Evolutionary conservation across 2,329 filamentous ascomycete genomes (phyloP).

Genomic region (Claviceps quebecensis): DNA sequence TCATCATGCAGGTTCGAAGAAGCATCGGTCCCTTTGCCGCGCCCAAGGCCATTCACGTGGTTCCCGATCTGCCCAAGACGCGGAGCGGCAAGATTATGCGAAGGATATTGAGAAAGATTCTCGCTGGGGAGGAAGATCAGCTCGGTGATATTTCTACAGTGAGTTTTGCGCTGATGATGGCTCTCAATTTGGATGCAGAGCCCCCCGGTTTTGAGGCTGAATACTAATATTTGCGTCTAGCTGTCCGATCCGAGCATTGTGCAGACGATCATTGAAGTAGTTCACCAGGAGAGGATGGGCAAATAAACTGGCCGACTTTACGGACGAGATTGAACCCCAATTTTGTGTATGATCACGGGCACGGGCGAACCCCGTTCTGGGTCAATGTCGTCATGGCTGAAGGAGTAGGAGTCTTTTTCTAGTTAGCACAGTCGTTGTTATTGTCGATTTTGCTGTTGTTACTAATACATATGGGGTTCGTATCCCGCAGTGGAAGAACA

Average conservation of each 20-base stretch:
- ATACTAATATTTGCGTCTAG: constrained; percentile 26
- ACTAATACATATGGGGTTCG: not conserved
- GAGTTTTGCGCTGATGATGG: constrained; percentile 20
- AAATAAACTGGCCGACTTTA: constrained; percentile 8
- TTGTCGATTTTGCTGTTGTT: not conserved
- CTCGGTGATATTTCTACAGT: constrained; percentile 86
- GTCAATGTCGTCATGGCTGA: not conserved
- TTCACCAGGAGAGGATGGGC: constrained; percentile 46
- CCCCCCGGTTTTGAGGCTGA: not conserved
- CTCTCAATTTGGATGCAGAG: too few relatives aligned
- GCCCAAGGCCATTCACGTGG: constrained; percentile 81
- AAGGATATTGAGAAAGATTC: constrained; percentile 88
- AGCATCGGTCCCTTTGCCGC: constrained; percentile 96
- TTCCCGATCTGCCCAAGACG: constrained; percentile 93
- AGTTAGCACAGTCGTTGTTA: not conserved
- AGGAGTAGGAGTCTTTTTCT: not conserved
- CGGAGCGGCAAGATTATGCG: constrained; percentile 98
- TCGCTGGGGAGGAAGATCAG: constrained; percentile 94
- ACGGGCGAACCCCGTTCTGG: too few relatives aligned
- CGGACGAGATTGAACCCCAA: too few relatives aligned
- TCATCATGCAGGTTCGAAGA: constrained; percentile 88
- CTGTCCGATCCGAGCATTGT: constrained; percentile 84
- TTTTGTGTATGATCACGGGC: too few relatives aligned
- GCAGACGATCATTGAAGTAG: constrained; percentile 71
- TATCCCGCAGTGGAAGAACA: not conserved